These are phyloP conservation scores for Suhomyces sp. DNA, from an alignment of 805 yeast genomes.

Conservation along the genomic window DNA sequence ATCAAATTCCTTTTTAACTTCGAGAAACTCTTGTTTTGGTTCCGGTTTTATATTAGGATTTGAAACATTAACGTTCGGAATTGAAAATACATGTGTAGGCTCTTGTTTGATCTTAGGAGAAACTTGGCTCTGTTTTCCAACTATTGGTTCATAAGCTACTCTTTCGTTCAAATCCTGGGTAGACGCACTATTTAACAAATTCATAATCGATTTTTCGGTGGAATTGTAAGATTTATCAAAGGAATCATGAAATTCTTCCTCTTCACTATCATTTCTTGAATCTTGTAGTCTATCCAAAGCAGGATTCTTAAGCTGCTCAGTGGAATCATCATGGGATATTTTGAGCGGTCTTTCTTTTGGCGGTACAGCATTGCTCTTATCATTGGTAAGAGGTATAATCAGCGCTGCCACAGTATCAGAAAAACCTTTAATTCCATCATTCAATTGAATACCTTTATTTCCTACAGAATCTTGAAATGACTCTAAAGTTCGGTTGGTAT, in stretches of 20 bases:
- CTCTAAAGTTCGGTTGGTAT: conserved; percentile 25
- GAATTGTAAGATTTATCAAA: conserved; percentile 34
- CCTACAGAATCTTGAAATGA: conserved; percentile 16
- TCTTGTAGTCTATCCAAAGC: not conserved
- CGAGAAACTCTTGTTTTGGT: not conserved
- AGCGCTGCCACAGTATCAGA: conserved; percentile 35
- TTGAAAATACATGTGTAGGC: not conserved
- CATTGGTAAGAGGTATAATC: conserved; percentile 23
- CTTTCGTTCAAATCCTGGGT: conserved; percentile 6
- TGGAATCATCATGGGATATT: conserved; percentile 8
- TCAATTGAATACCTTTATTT: conserved; percentile 23
- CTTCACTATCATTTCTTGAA: conserved; percentile 1
- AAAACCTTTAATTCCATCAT: conserved; percentile 44
- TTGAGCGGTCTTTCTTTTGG: conserved; percentile 1
- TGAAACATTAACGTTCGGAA: not conserved
- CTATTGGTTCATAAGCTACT: not conserved
- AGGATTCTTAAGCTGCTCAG: conserved; percentile 3
- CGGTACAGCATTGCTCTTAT: not conserved
- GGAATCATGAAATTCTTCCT: conserved; percentile 24
- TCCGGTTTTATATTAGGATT: not conserved
- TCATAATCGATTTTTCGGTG: conserved; percentile 41
- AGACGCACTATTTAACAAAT: conserved; percentile 27
- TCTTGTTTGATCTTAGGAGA: conserved; percentile 4
- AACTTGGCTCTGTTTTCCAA: not conserved
- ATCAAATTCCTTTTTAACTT: not conserved